Conservation (phyloP, 2,329 filamentous ascomycete species). For the Xylariaceae sp. region DNA sequence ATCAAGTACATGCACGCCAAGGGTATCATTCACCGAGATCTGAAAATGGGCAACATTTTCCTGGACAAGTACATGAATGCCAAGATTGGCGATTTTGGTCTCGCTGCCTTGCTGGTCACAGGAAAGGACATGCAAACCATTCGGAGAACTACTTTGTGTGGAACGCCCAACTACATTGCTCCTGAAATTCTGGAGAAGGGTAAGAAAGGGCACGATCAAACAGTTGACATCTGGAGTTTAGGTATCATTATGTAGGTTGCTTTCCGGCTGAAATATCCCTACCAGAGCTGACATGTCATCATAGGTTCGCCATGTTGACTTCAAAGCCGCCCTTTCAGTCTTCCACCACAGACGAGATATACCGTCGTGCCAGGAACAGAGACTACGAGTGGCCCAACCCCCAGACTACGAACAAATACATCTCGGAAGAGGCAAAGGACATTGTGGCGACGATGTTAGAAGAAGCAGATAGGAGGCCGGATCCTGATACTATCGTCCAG, state of each 20-base stretch:
- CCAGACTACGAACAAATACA: constrained; percentile 62
- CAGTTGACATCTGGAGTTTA: constrained; percentile 97
- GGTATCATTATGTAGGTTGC: constrained; percentile 85
- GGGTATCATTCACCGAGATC: constrained; percentile 91
- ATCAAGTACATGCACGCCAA: constrained; percentile 97
- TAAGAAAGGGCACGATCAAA: constrained; percentile 92
- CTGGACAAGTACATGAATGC: constrained; percentile 93
- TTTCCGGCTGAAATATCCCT: background rate
- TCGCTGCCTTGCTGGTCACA: constrained; percentile 86
- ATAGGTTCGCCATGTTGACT: constrained; percentile 89
- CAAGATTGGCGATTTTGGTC: constrained; percentile 95
- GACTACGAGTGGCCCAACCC: constrained; percentile 77
- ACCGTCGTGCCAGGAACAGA: constrained; percentile 63
- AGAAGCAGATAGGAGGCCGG: constrained; percentile 69
- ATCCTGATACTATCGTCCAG: constrained; percentile 72
- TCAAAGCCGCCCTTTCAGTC: constrained; percentile 97
- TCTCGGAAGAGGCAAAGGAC: constrained; percentile 72
- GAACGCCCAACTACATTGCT: constrained; percentile 97
- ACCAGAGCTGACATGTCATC: constrained; percentile 12
- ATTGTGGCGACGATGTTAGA: constrained; percentile 73
- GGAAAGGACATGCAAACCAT: constrained; percentile 83
- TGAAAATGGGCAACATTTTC: constrained; percentile 98
- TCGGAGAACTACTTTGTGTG: constrained; percentile 88
- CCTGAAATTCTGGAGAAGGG: constrained; percentile 94
- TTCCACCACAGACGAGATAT: constrained; percentile 80